Conservation (phyloP, 768 basidiomycete species). For the Leccinum subgranulosum region DNA sequence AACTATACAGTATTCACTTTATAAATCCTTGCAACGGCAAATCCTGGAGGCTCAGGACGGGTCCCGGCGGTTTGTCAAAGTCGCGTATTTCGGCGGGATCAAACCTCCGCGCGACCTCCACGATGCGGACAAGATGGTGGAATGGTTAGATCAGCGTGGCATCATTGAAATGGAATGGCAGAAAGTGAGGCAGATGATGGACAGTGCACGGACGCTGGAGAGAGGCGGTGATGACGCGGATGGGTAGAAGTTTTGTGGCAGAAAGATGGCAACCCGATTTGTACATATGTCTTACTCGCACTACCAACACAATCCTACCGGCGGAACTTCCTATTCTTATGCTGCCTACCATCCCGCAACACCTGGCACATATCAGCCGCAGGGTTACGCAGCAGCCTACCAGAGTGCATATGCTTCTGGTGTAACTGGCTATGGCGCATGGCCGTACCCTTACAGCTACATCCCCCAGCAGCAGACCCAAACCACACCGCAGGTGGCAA, state of each 20-base stretch:
- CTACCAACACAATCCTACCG: slow-evolving; percentile 38
- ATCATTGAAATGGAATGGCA: slow-evolving; percentile 70
- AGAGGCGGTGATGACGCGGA: slow-evolving; percentile 32
- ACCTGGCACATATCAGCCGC: slow-evolving; percentile 42
- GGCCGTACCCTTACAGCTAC: slow-evolving; percentile 71
- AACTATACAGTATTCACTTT: slow-evolving; percentile 57
- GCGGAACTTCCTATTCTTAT: slow-evolving; percentile 63
- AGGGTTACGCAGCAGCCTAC: slow-evolving; percentile 50
- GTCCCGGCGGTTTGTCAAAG: slow-evolving; percentile 50
- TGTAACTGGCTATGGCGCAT: slow-evolving; percentile 63
- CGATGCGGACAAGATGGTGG: slow-evolving; percentile 77
- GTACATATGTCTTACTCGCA: slow-evolving; percentile 34
- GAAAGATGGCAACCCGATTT: not conserved
- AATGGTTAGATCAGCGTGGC: slow-evolving; percentile 73
- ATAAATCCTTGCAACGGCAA: slow-evolving; percentile 54
- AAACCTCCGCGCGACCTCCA: slow-evolving; percentile 62
- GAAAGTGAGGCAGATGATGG: slow-evolving; percentile 70
- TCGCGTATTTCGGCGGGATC: slow-evolving; percentile 52
- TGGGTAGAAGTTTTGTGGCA: not conserved
- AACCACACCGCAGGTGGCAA: slow-evolving; percentile 25
- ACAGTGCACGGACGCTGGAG: slow-evolving; percentile 65
- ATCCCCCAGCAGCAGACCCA: slow-evolving; percentile 38
- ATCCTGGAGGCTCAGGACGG: slow-evolving; percentile 50
- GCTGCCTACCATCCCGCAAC: slow-evolving; percentile 55
- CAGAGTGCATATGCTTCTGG: slow-evolving; percentile 54